Percentiles rank a stretch among this genome's conserved stretches.
phyloP scores from a whole-genome alignment of 495 filamentous ascomycete genomes.

The Penicillium maclennaniae region DNA sequence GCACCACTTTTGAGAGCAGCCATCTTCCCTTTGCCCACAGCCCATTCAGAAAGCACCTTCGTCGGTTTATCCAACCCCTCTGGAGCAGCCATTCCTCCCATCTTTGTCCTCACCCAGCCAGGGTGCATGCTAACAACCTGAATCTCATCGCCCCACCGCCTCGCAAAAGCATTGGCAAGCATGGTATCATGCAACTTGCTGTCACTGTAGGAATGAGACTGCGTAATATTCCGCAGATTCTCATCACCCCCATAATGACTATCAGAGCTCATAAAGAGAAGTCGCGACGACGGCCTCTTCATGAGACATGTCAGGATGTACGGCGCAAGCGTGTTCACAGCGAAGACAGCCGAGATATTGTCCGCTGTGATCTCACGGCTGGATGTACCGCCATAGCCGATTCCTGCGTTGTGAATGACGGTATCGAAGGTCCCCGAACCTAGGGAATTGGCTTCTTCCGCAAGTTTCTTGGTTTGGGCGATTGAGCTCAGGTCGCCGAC shows the following conservation, averaged over 20 bases:
- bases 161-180: slow-evolving; percentile 51
- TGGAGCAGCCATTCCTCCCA: slow-evolving; percentile 51
- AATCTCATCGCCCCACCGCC: slow-evolving; percentile 44
- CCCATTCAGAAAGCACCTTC: slow-evolving; percentile 43
- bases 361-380: slow-evolving; percentile 36
- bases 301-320: slow-evolving; percentile 55
- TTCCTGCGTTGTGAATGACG: slow-evolving; percentile 58
- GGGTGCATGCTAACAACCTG: slow-evolving; percentile 53
- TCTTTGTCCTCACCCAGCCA: slow-evolving; percentile 61
- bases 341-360: slow-evolving; percentile 49
- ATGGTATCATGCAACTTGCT: slow-evolving; percentile 53
- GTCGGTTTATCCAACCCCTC: slow-evolving; percentile 45
- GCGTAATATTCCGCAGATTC: slow-evolving; percentile 36
- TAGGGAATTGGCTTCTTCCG: slow-evolving; percentile 44
- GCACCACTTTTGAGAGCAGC: slow-evolving; percentile 23
- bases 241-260: slow-evolving; percentile 47
- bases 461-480: slow-evolving; percentile 51
- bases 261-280: slow-evolving; percentile 51
- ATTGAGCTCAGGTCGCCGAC: slow-evolving; percentile 50
- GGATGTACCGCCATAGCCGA: slow-evolving; percentile 34
- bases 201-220: slow-evolving; percentile 41
- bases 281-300: slow-evolving; percentile 42
- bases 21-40: slow-evolving; percentile 31
- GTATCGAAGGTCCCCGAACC: slow-evolving; percentile 45
- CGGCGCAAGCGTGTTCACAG: slow-evolving; percentile 55